A percentile compares a stretch with the other conserved stretches of the same genome.
phyloP scores from a whole-genome alignment of 225 moss, liverwort and hornwort species.

The Thuidium tamariscinum region DNA sequence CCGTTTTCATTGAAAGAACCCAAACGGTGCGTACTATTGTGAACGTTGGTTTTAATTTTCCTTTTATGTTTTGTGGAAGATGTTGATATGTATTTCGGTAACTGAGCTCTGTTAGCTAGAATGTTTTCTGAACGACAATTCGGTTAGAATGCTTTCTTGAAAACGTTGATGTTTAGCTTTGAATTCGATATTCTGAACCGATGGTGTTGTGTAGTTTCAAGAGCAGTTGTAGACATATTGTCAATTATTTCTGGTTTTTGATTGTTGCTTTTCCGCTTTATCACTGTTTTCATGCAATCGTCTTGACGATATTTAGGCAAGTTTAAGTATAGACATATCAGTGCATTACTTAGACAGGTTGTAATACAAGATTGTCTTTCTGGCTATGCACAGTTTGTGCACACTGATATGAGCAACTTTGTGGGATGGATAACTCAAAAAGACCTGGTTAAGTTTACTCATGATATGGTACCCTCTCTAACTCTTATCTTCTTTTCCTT shows the following conservation, averaged over 20 bases:
- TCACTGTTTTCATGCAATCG: neutral
- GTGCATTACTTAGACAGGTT: conserved; percentile 33
- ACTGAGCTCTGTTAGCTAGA: neutral
- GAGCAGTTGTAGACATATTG: neutral
- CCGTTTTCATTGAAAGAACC: conserved; percentile 47
- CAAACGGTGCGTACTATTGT: conserved; percentile 26
- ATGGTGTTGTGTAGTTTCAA: neutral
- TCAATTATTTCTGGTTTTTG: neutral
- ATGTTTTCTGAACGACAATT: neutral
- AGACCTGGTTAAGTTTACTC: conserved; percentile 94
- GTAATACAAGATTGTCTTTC: conserved; percentile 59
- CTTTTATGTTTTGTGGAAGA: neutral
- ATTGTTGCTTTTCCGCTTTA: neutral
- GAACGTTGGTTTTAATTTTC: neutral
- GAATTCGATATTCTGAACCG: neutral
- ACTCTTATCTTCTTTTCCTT: neutral
- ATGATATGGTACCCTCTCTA: conserved; percentile 77
- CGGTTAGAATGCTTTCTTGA: neutral
- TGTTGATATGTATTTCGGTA: neutral
- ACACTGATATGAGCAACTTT: conserved; percentile 99
- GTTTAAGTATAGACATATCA: conserved; percentile 2
- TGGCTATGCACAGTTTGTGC: conserved; percentile 93
- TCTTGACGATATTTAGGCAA: neutral
- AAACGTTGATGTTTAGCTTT: neutral
- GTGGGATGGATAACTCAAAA: conserved; percentile 99